These are phyloP conservation scores for Claviceps sp. DNA, from an alignment of 2,329 filamentous ascomycete genomes.

Conservation along the genomic window DNA sequence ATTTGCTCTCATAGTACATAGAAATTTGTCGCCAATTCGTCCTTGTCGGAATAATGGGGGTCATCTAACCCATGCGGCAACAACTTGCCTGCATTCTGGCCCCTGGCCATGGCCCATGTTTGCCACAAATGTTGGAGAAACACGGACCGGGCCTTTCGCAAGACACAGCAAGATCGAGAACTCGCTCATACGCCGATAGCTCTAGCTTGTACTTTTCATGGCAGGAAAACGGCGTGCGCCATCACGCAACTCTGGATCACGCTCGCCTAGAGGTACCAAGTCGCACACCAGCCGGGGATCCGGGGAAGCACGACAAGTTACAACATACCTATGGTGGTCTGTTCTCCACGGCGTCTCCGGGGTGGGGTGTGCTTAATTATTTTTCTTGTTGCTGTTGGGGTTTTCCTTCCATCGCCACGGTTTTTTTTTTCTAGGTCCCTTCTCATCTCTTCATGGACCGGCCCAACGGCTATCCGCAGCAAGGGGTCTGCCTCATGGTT, in stretches of 20 bases:
- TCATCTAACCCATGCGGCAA: slow-evolving; percentile 5
- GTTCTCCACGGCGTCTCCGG: slow-evolving; percentile 5
- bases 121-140: slow-evolving; percentile 6
- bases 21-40: slow-evolving; percentile 3
- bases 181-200: slow-evolving; percentile 3
- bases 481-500: neutral
- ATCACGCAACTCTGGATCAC: neutral
- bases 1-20: slow-evolving; percentile 2
- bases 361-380: neutral
- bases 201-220: neutral
- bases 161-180: slow-evolving; percentile 4
- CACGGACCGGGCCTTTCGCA: slow-evolving; percentile 7
- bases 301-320: neutral
- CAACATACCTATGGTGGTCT: slow-evolving; percentile 2
- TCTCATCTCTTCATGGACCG: neutral
- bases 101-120: slow-evolving; percentile 5
- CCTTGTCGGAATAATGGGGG: neutral
- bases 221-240: neutral
- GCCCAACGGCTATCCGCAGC: slow-evolving; percentile 2
- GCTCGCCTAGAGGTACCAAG: neutral
- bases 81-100: slow-evolving; percentile 1
- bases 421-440: neutral
- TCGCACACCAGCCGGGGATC: neutral
- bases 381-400: neutral
- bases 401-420: neutral